Percentiles rank a stretch among this genome's conserved stretches.
These are phyloP conservation scores for Boletus patriciae DNA, from an alignment of 768 basidiomycete genomes.

Conservation along the genomic window DNA sequence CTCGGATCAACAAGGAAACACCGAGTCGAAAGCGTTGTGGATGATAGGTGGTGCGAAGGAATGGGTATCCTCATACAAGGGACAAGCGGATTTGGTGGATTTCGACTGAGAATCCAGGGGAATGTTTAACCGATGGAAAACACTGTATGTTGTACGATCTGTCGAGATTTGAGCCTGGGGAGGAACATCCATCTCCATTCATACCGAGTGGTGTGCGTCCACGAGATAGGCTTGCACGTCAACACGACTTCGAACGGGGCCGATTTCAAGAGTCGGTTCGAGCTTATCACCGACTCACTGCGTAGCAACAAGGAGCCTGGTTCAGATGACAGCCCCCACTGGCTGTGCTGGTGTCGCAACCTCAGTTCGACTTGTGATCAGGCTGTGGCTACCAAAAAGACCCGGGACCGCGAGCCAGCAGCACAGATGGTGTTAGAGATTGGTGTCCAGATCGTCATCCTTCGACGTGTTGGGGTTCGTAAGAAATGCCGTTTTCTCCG, in stretches of 20 bases:
- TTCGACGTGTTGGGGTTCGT: neutral
- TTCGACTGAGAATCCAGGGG: slow-evolving; percentile 12
- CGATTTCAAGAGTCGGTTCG: too few species aligned
- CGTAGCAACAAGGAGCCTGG: too few species aligned
- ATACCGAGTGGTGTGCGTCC: neutral
- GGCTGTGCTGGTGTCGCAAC: slow-evolving; percentile 1
- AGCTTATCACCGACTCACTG: too few species aligned
- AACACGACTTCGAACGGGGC: too few species aligned
- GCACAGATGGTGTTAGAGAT: neutral
- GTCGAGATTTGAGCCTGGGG: neutral
- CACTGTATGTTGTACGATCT: neutral
- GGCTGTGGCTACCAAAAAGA: slow-evolving; percentile 3
- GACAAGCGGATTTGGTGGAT: slow-evolving; percentile 25
- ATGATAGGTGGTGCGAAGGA: slow-evolving; percentile 45
- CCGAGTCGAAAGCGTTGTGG: slow-evolving; percentile 40
- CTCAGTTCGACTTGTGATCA: neutral
- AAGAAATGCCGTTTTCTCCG: neutral
- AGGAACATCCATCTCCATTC: neutral
- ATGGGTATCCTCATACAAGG: slow-evolving; percentile 37
- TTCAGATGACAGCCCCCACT: neutral
- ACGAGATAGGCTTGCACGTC: neutral
- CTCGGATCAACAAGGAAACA: slow-evolving; percentile 34
- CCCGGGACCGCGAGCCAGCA: neutral
- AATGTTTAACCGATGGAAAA: neutral
- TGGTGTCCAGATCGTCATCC: slow-evolving; percentile 6